A percentile compares a stretch with the other conserved stretches of the same genome.
These are phyloP conservation scores for Skeletonema grethae DNA, from an alignment of 108 stramenopile genomes.

Conservation along the genomic window DNA sequence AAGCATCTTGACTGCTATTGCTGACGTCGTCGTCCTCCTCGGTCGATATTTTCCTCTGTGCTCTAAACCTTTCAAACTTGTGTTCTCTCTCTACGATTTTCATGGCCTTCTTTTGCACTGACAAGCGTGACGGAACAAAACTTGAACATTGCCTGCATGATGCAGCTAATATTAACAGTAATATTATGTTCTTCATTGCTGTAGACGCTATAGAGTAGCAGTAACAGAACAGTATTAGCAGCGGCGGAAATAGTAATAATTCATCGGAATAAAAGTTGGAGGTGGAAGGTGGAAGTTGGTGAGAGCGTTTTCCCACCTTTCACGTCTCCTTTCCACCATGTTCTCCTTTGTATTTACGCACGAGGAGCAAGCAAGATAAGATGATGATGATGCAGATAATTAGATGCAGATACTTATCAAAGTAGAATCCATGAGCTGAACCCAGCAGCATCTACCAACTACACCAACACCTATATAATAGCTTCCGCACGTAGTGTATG, in stretches of 20 bases:
- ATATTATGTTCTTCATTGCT: not conserved
- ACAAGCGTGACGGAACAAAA: not conserved
- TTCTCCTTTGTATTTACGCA: too few relatives aligned
- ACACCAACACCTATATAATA: not conserved
- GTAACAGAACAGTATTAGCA: too few relatives aligned
- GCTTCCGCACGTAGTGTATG: not conserved
- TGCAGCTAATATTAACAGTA: not conserved
- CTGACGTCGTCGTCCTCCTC: not conserved
- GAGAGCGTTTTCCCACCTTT: too few relatives aligned
- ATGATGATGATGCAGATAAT: too few relatives aligned
- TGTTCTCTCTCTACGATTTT: not conserved
- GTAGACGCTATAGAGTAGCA: not conserved
- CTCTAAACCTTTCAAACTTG: not conserved
- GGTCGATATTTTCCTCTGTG: conserved; percentile 1
- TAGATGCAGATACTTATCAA: too few relatives aligned
- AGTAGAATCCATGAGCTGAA: too few relatives aligned
- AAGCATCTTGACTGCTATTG: not conserved
- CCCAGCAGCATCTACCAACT: too few relatives aligned
- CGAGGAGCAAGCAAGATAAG: too few relatives aligned
- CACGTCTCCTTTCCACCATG: too few relatives aligned
- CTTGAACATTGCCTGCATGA: not conserved
- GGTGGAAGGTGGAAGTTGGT: too few relatives aligned
- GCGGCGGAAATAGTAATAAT: too few relatives aligned
- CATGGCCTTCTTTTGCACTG: not conserved
- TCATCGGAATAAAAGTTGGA: too few relatives aligned